Evolutionary conservation across 108 stramenopile genomes (phyloP).

Genomic region (Pseudonitzschia pungens): DNA sequence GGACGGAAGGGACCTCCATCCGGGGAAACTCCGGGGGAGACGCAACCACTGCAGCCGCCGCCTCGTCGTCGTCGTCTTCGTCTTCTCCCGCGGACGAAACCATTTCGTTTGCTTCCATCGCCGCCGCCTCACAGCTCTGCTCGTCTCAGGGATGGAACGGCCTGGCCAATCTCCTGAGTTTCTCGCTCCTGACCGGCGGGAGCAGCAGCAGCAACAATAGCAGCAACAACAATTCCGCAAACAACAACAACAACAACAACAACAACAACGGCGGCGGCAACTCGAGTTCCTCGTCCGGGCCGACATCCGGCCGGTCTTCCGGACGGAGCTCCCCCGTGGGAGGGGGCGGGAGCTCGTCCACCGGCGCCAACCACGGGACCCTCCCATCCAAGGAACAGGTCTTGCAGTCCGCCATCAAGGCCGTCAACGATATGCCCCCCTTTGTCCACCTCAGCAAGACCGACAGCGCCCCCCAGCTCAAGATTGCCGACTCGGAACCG

Average conservation of each 20-base stretch:
- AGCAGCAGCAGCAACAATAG: not conserved
- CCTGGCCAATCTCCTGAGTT: slow-evolving; percentile 22
- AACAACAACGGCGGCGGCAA: not conserved
- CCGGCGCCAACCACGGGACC: not conserved
- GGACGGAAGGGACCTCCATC: not conserved
- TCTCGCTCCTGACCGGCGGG: not conserved
- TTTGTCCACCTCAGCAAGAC: slow-evolving; percentile 64
- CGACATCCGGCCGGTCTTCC: no score
- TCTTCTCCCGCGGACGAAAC: no score
- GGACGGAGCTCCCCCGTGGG: no score
- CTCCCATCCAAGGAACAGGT: slow-evolving; percentile 66
- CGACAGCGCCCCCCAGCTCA: slow-evolving; percentile 84
- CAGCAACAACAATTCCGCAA: not conserved
- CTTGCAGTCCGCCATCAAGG: slow-evolving; percentile 43
- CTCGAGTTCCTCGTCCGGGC: not conserved
- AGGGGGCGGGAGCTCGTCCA: no score
- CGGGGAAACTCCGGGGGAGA: not conserved
- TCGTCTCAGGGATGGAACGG: slow-evolving; percentile 38
- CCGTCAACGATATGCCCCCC: slow-evolving; percentile 68
- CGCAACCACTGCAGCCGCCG: not conserved
- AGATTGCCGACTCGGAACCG: slow-evolving; percentile 41
- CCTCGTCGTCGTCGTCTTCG: no score
- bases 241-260: not conserved
- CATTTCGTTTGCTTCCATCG: slow-evolving; percentile 32
- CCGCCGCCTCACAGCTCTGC: slow-evolving; percentile 37